These are phyloP conservation scores for Penicillium tannophilum DNA, from an alignment of 495 filamentous ascomycete species.

Conservation along the genomic window DNA sequence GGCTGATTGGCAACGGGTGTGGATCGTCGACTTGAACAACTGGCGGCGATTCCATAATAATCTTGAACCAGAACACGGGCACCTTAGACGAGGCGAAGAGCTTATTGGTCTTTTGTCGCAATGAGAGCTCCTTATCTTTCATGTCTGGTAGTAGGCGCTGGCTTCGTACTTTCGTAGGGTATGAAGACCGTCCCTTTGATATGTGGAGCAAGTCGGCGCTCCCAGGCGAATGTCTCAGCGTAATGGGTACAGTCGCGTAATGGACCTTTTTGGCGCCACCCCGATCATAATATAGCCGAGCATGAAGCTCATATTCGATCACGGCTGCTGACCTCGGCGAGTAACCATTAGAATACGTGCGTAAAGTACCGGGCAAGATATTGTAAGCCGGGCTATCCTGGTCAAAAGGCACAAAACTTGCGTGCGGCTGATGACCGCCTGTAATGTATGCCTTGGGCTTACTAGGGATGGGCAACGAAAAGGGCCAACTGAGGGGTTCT, in stretches of 20 bases:
- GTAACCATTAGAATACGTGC: background rate
- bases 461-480: conserved; percentile 17
- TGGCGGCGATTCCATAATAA: conserved; percentile 7
- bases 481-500: conserved; percentile 15
- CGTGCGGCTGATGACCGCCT: conserved; percentile 5
- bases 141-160: conserved; percentile 25
- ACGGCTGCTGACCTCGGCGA: conserved; percentile 11
- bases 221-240: conserved; percentile 3
- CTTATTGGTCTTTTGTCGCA: conserved; percentile 22
- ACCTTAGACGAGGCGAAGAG: conserved; percentile 23
- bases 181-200: background rate
- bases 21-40: conserved; percentile 18
- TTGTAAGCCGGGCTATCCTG: conserved; percentile 14
- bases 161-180: conserved; percentile 3
- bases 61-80: conserved; percentile 16
- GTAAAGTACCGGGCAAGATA: conserved; percentile 14
- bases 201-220: background rate
- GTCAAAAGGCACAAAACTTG: conserved; percentile 27
- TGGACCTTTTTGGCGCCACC: conserved; percentile 4
- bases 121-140: conserved; percentile 14
- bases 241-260: conserved; percentile 16
- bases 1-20: conserved; percentile 13
- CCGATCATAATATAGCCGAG: conserved; percentile 15
- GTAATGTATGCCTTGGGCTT: conserved; percentile 4
- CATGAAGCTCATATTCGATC: conserved; percentile 24